A percentile compares a stretch with the other conserved stretches of the same genome.
Conservation (phyloP, 176 grass and related monocot species). For the Hordeum marinum region DNA sequence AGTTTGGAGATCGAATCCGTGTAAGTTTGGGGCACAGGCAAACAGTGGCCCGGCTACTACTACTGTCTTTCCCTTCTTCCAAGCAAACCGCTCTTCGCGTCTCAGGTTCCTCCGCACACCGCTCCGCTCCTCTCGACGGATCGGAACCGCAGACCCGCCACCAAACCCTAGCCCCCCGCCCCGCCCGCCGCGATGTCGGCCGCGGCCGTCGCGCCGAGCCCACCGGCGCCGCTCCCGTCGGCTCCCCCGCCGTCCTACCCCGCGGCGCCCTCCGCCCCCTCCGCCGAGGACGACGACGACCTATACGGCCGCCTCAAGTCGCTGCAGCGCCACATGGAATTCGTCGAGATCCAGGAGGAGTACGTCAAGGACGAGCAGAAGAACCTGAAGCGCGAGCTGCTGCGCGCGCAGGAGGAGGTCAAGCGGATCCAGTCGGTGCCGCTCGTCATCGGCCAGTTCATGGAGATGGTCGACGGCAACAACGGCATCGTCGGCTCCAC, state of each 20-base stretch:
- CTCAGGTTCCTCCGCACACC: not conserved
- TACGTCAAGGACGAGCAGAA: conserved; percentile 98
- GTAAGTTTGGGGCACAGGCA: not conserved
- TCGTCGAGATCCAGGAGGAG: conserved; percentile 96
- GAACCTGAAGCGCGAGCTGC: conserved; percentile 92
- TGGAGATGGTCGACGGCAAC: conserved; percentile 99
- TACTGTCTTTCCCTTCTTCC: conserved; percentile 6
- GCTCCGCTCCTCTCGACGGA: not conserved
- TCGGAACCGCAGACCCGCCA: not conserved
- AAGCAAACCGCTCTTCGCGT: conserved; percentile 6
- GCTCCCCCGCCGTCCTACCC: conserved; percentile 44
- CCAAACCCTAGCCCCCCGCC: conserved; percentile 23
- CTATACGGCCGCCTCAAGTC: conserved; percentile 90
- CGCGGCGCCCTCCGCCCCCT: not conserved
- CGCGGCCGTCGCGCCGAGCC: conserved; percentile 12
- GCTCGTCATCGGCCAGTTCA: conserved; percentile 97
- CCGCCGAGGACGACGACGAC: conserved; percentile 64
- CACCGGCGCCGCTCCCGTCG: conserved; percentile 17
- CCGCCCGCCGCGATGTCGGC: conserved; percentile 29
- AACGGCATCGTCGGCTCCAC: conserved; percentile 97
- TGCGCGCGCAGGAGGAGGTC: conserved; percentile 96
- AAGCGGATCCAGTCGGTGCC: conserved; percentile 98
- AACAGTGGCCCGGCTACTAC: not conserved
- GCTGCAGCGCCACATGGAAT: conserved; percentile 89
- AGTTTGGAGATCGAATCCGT: not conserved